Percentiles rank a stretch among this genome's conserved stretches.
phyloP scores from a whole-genome alignment of 129 eudicot species.

The Silybum marianum region DNA sequence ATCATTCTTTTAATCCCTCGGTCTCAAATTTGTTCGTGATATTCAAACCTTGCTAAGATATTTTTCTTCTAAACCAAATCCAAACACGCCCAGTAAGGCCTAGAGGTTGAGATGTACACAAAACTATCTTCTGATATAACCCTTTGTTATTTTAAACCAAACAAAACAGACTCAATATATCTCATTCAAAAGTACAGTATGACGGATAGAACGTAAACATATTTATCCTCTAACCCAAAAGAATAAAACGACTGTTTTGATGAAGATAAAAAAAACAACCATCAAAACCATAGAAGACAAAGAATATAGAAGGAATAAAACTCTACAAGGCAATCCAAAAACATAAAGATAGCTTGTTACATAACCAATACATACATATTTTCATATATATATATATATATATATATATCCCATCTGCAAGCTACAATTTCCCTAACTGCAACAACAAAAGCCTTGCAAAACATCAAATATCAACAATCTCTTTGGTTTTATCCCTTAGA shows the following conservation, averaged over 20 bases:
- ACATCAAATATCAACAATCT: constrained; percentile 27
- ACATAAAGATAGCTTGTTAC: constrained; percentile 2
- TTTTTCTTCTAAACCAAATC: no score
- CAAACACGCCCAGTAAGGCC: no score
- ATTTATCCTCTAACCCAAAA: no score
- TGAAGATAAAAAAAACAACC: background rate
- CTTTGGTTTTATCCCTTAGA: background rate
- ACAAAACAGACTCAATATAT: background rate
- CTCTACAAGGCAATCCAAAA: background rate
- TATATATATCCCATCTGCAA: constrained; percentile 13
- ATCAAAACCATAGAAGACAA: background rate
- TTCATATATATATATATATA: no score
- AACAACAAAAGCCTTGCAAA: constrained; percentile 15
- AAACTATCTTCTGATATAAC: no score
- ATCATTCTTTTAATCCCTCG: background rate
- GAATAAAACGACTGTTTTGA: no score
- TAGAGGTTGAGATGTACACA: no score
- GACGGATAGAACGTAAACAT: background rate
- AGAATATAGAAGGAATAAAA: background rate
- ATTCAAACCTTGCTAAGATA: no score
- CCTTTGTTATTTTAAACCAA: no score
- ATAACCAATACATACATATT: background rate
- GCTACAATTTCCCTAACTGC: constrained; percentile 10
- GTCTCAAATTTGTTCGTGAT: no score
- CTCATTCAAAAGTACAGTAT: background rate